Percentiles rank a stretch among this genome's conserved stretches.
These are phyloP conservation scores for Cryptosporidium ubiquitum DNA, from an alignment of 169 alveolate species.

Conservation along the genomic window DNA sequence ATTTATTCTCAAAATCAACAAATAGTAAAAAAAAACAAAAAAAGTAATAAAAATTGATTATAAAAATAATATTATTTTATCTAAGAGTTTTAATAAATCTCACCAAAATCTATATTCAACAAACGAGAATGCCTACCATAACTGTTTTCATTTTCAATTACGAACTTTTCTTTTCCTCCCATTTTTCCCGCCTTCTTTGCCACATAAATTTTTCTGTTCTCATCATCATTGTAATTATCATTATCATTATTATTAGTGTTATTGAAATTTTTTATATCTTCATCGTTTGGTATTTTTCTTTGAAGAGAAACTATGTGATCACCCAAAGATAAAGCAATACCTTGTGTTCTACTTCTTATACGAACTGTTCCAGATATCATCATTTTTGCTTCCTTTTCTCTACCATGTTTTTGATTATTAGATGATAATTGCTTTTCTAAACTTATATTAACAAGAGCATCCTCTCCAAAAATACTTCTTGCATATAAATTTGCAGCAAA, in stretches of 20 bases:
- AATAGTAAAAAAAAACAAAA: background rate
- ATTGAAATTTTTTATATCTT: background rate
- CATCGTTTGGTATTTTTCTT: constrained; percentile 65
- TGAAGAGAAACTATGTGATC: constrained; percentile 78
- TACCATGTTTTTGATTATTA: constrained; percentile 79
- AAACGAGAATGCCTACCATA: constrained; percentile 20
- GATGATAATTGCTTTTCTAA: constrained; percentile 80
- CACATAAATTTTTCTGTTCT: background rate
- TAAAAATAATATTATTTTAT: background rate
- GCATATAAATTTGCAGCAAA: constrained; percentile 91
- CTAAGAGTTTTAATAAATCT: constrained; percentile 2
- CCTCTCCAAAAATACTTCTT: constrained; percentile 91
- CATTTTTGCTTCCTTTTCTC: constrained; percentile 75
- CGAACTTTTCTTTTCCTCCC: background rate
- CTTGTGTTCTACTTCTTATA: constrained; percentile 81
- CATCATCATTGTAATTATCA: background rate
- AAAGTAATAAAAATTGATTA: background rate
- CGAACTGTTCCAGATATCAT: constrained; percentile 78
- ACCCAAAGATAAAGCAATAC: constrained; percentile 80
- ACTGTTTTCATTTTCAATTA: background rate
- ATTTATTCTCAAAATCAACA: background rate
- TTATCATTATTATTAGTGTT: background rate
- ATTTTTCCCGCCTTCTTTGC: background rate
- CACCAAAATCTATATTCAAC: constrained; percentile 52
- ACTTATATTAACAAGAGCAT: constrained; percentile 91